Evolutionary conservation across 2,329 filamentous ascomycete species (phyloP).

Genomic region (Myrmaecium sp.): DNA sequence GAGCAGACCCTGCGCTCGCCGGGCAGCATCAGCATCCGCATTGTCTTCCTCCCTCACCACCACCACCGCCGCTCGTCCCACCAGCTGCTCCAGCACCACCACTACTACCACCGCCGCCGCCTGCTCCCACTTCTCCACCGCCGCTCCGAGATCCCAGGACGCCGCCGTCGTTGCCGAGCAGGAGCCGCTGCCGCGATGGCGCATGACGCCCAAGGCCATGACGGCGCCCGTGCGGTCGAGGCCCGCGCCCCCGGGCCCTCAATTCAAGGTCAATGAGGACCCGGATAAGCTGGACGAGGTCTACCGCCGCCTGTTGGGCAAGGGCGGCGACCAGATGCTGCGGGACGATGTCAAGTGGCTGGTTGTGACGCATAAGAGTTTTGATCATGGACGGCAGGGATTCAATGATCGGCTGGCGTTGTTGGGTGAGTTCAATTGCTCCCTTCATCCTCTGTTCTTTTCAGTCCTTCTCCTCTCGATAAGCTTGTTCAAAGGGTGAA

Average conservation of each 20-base stretch:
- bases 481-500: too few species aligned
- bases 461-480: too few species aligned
- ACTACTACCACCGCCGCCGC: slow-evolving; percentile 20
- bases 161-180: slow-evolving; percentile 12
- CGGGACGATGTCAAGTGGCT: slow-evolving; percentile 93
- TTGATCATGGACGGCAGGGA: slow-evolving; percentile 82
- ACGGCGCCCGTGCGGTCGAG: slow-evolving; percentile 35
- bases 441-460: not conserved
- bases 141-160: slow-evolving; percentile 8
- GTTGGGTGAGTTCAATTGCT: slow-evolving; percentile 61
- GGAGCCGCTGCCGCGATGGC: slow-evolving; percentile 29
- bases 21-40: too few species aligned
- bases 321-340: slow-evolving; percentile 53
- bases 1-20: slow-evolving; percentile 5
- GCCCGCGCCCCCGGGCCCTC: slow-evolving; percentile 36
- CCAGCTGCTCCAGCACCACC: slow-evolving; percentile 10
- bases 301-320: slow-evolving; percentile 61
- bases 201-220: slow-evolving; percentile 31
- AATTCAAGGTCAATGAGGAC: slow-evolving; percentile 60
- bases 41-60: slow-evolving; percentile 12
- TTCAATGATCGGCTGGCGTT: slow-evolving; percentile 91
- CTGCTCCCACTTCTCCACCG: slow-evolving; percentile 8
- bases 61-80: slow-evolving; percentile 10
- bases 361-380: slow-evolving; percentile 94
- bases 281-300: slow-evolving; percentile 58